These are phyloP conservation scores for Acacia crassicarpa DNA, from an alignment of 306 rosid genomes.

Conservation along the genomic window DNA sequence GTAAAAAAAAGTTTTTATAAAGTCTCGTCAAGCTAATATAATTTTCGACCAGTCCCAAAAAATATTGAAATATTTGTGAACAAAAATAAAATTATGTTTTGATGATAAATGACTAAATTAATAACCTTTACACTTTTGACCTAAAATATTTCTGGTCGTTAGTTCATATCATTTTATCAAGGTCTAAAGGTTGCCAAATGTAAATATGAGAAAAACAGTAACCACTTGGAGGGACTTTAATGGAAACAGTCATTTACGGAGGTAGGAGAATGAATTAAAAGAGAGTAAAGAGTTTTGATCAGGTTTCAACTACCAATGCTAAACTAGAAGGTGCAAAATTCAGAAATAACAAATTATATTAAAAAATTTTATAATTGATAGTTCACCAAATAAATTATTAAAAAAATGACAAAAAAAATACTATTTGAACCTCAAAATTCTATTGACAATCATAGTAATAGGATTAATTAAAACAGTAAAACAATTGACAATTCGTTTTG, in stretches of 20 bases:
- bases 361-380: not conserved
- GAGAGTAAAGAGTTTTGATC: not conserved
- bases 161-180: constrained; percentile 16
- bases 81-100: too few relatives aligned
- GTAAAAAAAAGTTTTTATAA: too few relatives aligned
- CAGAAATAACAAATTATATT: constrained; percentile 10
- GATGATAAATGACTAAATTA: too few relatives aligned
- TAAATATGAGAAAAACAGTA: not conserved
- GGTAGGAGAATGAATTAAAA: not conserved
- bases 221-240: too few relatives aligned
- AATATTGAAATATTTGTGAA: too few relatives aligned
- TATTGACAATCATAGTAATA: too few relatives aligned
- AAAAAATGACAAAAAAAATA: too few relatives aligned
- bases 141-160: not conserved
- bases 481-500: too few relatives aligned
- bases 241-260: not conserved
- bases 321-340: constrained; percentile 17
- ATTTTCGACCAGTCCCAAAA: too few relatives aligned
- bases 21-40: too few relatives aligned
- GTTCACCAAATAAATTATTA: not conserved
- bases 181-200: constrained; percentile 10
- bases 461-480: too few relatives aligned
- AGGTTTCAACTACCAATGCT: constrained; percentile 25
- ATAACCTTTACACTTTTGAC: not conserved
- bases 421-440: too few relatives aligned